phyloP scores from a whole-genome alignment of 768 basidiomycete species.

The Udeniomyces megalosporus region DNA sequence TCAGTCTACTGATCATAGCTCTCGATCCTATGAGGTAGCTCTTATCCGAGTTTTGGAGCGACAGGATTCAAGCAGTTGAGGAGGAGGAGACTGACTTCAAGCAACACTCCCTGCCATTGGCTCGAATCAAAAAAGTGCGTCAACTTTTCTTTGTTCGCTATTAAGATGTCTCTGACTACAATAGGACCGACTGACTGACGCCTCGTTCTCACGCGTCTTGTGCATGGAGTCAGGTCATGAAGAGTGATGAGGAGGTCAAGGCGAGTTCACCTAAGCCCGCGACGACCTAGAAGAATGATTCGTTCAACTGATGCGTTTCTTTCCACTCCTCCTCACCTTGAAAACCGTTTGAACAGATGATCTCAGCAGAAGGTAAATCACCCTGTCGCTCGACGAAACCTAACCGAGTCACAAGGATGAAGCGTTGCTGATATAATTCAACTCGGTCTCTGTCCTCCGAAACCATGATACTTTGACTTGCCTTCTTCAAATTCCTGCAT shows the following conservation, averaged over 20 bases:
- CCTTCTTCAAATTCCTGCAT: neutral
- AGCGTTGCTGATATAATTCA: neutral
- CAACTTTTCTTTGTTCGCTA: neutral
- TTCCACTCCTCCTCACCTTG: too few relatives aligned
- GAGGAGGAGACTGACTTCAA: conserved; percentile 68
- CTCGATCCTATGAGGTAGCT: too few relatives aligned
- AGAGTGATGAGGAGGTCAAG: conserved; percentile 68
- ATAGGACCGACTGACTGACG: neutral
- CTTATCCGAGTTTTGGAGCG: conserved; percentile 9
- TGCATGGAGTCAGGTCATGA: conserved; percentile 50
- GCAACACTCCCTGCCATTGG: conserved; percentile 76
- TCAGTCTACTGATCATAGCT: too few relatives aligned
- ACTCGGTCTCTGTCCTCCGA: neutral
- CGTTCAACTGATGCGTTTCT: too few relatives aligned
- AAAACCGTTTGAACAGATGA: conserved; percentile 58
- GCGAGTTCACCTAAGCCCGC: too few relatives aligned
- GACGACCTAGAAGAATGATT: too few relatives aligned
- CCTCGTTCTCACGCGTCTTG: neutral
- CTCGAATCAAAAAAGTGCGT: conserved; percentile 70
- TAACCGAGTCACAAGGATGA: too few relatives aligned
- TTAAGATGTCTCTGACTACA: neutral
- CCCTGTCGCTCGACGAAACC: neutral
- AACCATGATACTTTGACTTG: too few relatives aligned
- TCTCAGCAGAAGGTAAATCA: conserved; percentile 73
- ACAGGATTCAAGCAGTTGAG: conserved; percentile 32